Percentiles rank a stretch among this genome's conserved stretches.
These are phyloP conservation scores for Candida xyloterini DNA, from an alignment of 805 yeast species.

Conservation along the genomic window DNA sequence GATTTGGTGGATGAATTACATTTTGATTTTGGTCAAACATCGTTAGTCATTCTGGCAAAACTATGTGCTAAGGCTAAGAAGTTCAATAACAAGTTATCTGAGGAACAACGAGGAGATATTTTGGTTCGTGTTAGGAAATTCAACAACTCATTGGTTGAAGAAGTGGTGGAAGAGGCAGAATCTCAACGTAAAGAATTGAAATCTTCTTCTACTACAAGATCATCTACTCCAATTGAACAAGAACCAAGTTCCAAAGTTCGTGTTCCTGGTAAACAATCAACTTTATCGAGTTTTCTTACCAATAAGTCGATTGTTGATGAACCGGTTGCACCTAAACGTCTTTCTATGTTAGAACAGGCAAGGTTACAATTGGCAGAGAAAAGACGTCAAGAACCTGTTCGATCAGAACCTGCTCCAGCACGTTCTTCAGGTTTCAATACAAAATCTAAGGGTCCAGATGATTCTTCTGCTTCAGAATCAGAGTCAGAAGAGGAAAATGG, in stretches of 20 bases:
- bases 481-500: slow-evolving; percentile 36
- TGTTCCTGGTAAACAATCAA: slow-evolving; percentile 4
- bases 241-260: not conserved
- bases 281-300: slow-evolving; percentile 8
- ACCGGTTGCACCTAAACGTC: slow-evolving; percentile 21
- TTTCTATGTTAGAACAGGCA: slow-evolving; percentile 27
- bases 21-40: slow-evolving; percentile 50
- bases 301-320: slow-evolving; percentile 7
- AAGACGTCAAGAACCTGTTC: slow-evolving; percentile 17
- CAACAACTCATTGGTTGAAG: slow-evolving; percentile 52
- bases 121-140: slow-evolving; percentile 57
- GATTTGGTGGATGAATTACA: slow-evolving; percentile 58
- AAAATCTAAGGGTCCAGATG: slow-evolving; percentile 17
- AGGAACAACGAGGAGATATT: slow-evolving; percentile 62
- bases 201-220: not conserved
- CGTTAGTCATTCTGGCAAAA: slow-evolving; percentile 52
- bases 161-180: slow-evolving; percentile 43
- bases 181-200: slow-evolving; percentile 7
- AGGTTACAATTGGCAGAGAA: slow-evolving; percentile 27
- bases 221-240: not conserved
- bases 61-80: slow-evolving; percentile 65
- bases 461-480: slow-evolving; percentile 21
- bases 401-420: slow-evolving; percentile 44
- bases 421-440: slow-evolving; percentile 54
- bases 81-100: slow-evolving; percentile 66